Evolutionary conservation across 2,329 filamentous ascomycete species (phyloP).

Genomic region (Beauveria caledonica): DNA sequence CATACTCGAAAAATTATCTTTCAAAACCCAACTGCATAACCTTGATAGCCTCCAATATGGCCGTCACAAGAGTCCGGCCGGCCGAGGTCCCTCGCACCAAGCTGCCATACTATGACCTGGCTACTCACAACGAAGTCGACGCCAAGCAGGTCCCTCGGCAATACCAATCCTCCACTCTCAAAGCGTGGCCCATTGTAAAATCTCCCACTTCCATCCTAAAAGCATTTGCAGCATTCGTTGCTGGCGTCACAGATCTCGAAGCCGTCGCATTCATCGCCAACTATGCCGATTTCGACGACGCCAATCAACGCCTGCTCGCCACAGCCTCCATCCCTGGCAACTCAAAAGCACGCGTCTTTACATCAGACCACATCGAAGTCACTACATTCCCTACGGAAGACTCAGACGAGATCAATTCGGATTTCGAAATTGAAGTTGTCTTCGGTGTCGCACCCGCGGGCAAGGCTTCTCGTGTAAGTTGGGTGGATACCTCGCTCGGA

Average conservation of each 20-base stretch:
- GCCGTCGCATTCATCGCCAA: conserved; percentile 4
- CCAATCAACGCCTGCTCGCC: background rate
- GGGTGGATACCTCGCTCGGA: background rate
- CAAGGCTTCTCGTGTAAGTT: background rate
- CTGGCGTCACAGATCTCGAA: conserved; percentile 6
- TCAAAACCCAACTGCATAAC: background rate
- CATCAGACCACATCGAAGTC: conserved; percentile 7
- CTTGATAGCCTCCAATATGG: background rate
- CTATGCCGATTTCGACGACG: background rate
- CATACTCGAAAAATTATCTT: background rate
- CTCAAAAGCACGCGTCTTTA: conserved; percentile 1
- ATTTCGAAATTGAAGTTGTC: conserved; percentile 6
- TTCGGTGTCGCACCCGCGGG: background rate
- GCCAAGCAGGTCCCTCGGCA: conserved; percentile 1
- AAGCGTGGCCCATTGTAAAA: background rate
- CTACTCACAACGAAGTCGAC: conserved; percentile 5
- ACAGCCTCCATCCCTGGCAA: background rate
- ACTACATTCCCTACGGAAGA: background rate
- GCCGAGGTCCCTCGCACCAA: conserved; percentile 8
- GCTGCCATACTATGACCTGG: conserved; percentile 9
- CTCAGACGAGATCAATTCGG: background rate
- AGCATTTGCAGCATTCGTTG: conserved; percentile 5
- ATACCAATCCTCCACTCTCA: background rate
- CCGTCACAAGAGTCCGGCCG: background rate
- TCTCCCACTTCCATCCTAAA: background rate